phyloP scores from a whole-genome alignment of 2,329 filamentous ascomycete species.

The Colletotrichum noveboracense region DNA sequence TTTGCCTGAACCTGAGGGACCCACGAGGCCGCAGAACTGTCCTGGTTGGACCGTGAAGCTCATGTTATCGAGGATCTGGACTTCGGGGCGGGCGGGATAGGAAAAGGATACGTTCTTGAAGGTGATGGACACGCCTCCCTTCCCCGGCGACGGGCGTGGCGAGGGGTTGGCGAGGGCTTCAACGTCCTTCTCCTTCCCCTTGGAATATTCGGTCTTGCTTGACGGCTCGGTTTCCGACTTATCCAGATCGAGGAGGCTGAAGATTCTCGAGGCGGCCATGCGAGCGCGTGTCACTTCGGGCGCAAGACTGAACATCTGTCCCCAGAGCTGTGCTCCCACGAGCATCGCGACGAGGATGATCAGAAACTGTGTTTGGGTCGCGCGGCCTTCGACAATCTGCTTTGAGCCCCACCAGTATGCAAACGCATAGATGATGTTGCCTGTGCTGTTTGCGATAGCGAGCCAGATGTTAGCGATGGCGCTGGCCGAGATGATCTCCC shows the following conservation, averaged over 20 bases:
- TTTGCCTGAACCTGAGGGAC: constrained; percentile 71
- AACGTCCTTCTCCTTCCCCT: constrained; percentile 37
- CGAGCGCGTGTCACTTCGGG: constrained; percentile 75
- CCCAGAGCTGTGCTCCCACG: constrained; percentile 75
- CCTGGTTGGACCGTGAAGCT: constrained; percentile 62
- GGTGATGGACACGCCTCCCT: constrained; percentile 50
- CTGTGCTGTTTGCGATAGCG: constrained; percentile 63
- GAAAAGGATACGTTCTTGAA: constrained; percentile 68
- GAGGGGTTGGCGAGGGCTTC: constrained; percentile 39
- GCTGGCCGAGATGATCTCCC: constrained; percentile 57
- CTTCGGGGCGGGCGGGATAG: constrained; percentile 67
- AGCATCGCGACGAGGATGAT: constrained; percentile 75
- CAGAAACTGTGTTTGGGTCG: constrained; percentile 73
- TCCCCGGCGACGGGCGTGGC: constrained; percentile 23
- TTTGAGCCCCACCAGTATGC: constrained; percentile 83
- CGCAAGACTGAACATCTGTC: constrained; percentile 76
- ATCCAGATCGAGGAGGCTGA: constrained; percentile 52
- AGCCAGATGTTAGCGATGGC: constrained; percentile 63
- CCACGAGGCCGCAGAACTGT: constrained; percentile 68
- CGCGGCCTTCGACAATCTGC: constrained; percentile 69
- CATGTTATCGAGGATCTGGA: constrained; percentile 60
- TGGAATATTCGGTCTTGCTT: constrained; percentile 20
- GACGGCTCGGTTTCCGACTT: constrained; percentile 23
- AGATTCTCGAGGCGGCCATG: constrained; percentile 63
- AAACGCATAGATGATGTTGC: constrained; percentile 74